These are phyloP conservation scores for Dictyostelium firmibasis DNA, from an alignment of 78 protist genomes.

Conservation along the genomic window DNA sequence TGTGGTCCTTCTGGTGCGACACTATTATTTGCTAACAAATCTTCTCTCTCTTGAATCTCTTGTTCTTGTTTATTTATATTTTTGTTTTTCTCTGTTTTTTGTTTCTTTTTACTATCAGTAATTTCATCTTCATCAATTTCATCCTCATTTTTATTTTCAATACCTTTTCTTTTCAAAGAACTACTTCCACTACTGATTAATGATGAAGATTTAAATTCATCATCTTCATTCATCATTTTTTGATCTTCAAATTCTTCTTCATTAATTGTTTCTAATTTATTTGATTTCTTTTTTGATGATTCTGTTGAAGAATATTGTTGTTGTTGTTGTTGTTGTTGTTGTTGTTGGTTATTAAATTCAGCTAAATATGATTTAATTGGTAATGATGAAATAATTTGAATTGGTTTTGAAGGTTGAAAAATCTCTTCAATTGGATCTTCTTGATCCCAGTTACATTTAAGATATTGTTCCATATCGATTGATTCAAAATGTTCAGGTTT, in stretches of 20 bases:
- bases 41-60: conserved; percentile 51
- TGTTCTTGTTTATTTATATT: conserved; percentile 16
- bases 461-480: not conserved
- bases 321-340: no score
- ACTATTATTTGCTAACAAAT: conserved; percentile 33
- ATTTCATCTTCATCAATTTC: conserved; percentile 31
- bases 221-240: not conserved
- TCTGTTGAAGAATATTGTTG: not conserved
- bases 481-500: not conserved
- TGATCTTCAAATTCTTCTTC: not conserved
- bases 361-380: conserved; percentile 5
- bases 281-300: not conserved
- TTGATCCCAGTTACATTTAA: not conserved
- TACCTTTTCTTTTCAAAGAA: conserved; percentile 5
- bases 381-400: not conserved
- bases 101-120: conserved; percentile 34
- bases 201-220: not conserved
- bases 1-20: conserved; percentile 83
- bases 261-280: not conserved
- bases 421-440: not conserved
- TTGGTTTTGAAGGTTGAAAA: not conserved
- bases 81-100: conserved; percentile 27
- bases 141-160: conserved; percentile 24
- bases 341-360: not conserved
- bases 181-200: not conserved